phyloP scores from a whole-genome alignment of 2,329 filamentous ascomycete genomes.

The Periconia digitata region DNA sequence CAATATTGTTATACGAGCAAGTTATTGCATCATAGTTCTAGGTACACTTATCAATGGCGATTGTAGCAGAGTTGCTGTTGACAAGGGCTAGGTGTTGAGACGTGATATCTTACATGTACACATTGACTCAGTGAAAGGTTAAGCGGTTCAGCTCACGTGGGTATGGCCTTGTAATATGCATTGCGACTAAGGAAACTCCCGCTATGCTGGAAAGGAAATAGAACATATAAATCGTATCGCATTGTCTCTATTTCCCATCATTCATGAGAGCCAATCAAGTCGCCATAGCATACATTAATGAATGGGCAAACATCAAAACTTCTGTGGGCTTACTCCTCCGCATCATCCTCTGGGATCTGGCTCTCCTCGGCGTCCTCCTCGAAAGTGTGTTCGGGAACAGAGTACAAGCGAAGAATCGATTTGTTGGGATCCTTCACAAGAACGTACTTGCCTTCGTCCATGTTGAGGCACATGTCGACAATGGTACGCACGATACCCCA shows the following conservation, averaged over 20 bases:
- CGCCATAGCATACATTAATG: constrained; percentile 18
- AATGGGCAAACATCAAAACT: constrained; percentile 11
- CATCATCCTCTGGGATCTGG: constrained; percentile 56
- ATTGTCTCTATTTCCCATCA: constrained; percentile 22
- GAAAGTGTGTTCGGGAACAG: constrained; percentile 83
- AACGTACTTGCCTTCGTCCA: constrained; percentile 79
- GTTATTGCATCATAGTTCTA: too few relatives aligned
- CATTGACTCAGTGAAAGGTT: too few relatives aligned
- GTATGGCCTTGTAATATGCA: too few relatives aligned
- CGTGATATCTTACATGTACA: too few relatives aligned
- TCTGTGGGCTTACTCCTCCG: constrained; percentile 51
- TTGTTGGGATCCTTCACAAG: constrained; percentile 92
- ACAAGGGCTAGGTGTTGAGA: too few relatives aligned
- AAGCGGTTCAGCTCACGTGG: too few relatives aligned
- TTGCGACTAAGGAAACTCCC: too few relatives aligned
- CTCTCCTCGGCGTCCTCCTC: constrained; percentile 84
- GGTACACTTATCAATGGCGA: too few relatives aligned
- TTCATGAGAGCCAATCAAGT: constrained; percentile 17
- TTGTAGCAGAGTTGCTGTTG: too few relatives aligned
- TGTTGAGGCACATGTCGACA: constrained; percentile 85
- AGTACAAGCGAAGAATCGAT: constrained; percentile 88
- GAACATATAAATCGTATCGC: constrained; percentile 5
- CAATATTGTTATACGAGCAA: too few relatives aligned
- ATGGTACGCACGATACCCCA: constrained; percentile 99
- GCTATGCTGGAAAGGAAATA: neutral